phyloP scores from a whole-genome alignment of 1,139 yeast species.

The Suhomyces yuchorum region DNA sequence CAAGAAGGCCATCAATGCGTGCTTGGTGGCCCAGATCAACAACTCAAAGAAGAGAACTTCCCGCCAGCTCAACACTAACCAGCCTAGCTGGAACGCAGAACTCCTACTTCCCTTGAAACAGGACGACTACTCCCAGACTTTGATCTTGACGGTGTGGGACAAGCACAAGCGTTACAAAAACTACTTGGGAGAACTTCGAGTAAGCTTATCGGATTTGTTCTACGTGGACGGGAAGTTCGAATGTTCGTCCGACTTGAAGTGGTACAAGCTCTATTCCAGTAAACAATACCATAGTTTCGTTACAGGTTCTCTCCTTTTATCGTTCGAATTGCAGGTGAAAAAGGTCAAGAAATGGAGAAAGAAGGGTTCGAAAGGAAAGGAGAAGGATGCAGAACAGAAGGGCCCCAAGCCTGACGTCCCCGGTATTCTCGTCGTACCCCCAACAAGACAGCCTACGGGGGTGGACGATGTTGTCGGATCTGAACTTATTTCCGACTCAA shows the following conservation, averaged over 20 bases:
- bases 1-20: slow-evolving; percentile 36
- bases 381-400: not conserved
- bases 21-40: slow-evolving; percentile 39
- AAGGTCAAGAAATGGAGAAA: slow-evolving; percentile 13
- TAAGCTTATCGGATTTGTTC: slow-evolving; percentile 49
- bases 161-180: slow-evolving; percentile 46
- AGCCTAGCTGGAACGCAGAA: slow-evolving; percentile 51
- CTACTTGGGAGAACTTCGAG: slow-evolving; percentile 59
- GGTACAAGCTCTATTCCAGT: slow-evolving; percentile 56
- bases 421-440: slow-evolving; percentile 25
- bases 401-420: slow-evolving; percentile 9
- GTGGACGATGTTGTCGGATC: not conserved
- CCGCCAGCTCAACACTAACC: slow-evolving; percentile 38
- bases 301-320: slow-evolving; percentile 58
- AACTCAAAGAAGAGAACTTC: slow-evolving; percentile 32
- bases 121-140: slow-evolving; percentile 33
- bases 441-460: slow-evolving; percentile 15
- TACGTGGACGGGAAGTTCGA: slow-evolving; percentile 20
- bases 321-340: slow-evolving; percentile 47
- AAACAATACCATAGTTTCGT: slow-evolving; percentile 49
- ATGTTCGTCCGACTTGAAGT: slow-evolving; percentile 39
- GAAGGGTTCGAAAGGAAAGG: slow-evolving; percentile 10
- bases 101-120: slow-evolving; percentile 34
- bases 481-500: not conserved
- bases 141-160: slow-evolving; percentile 48